These are phyloP conservation scores for Vaccinium macrocarpon DNA, from an alignment of 148 eudicot genomes.

Conservation along the genomic window DNA sequence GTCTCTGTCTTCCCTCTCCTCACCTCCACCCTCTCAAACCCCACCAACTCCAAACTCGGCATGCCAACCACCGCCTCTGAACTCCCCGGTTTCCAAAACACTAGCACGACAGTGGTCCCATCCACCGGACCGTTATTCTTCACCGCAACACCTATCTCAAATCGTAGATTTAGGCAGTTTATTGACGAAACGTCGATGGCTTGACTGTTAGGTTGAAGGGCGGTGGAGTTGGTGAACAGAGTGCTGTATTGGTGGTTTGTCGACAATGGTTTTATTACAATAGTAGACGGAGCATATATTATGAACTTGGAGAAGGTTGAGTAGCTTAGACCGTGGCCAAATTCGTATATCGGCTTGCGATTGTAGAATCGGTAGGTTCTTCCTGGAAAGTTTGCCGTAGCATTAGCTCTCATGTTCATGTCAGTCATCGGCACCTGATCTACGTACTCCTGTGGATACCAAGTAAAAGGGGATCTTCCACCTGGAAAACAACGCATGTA, in stretches of 20 bases:
- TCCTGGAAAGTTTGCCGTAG: constrained; percentile 32
- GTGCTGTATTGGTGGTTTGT: neutral
- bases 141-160: constrained; percentile 20
- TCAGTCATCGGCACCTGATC: constrained; percentile 34
- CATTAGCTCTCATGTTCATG: constrained; percentile 43
- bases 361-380: constrained; percentile 46
- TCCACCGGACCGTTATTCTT: constrained; percentile 27
- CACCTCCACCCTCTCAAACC: constrained; percentile 30
- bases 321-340: constrained; percentile 46
- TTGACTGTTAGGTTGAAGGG: neutral
- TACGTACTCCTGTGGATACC: constrained; percentile 31
- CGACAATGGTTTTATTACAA: neutral
- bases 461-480: constrained; percentile 47
- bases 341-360: constrained; percentile 25
- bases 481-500: constrained; percentile 18
- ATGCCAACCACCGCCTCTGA: constrained; percentile 22
- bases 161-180: constrained; percentile 18
- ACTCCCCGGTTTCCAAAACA: constrained; percentile 22
- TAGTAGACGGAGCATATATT: constrained; percentile 18
- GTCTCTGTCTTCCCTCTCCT: constrained; percentile 16
- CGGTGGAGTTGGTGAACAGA: neutral
- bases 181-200: constrained; percentile 26
- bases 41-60: constrained; percentile 28
- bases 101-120: constrained; percentile 28
- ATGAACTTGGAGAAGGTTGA: constrained; percentile 25